Conservation (phyloP, 805 yeast species). For the Yamadazyma nakazawae region DNA sequence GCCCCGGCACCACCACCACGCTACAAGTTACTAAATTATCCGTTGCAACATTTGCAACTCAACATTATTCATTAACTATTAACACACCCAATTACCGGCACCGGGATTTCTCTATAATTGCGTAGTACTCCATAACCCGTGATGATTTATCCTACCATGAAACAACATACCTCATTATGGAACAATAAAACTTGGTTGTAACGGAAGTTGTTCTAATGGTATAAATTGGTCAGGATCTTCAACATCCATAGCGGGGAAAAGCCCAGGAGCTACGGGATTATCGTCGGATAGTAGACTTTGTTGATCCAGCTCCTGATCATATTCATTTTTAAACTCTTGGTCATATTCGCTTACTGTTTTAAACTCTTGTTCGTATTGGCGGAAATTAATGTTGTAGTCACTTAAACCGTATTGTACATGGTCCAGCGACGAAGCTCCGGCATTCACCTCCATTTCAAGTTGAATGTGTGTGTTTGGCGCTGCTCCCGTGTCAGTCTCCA, state of each 20-base stretch:
- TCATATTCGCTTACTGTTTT: not conserved
- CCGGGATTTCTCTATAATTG: not conserved
- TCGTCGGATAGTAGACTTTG: not conserved
- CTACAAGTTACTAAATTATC: too few species aligned
- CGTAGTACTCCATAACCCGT: not conserved
- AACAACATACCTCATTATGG: too few species aligned
- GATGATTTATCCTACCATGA: too few species aligned
- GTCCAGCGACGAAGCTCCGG: too few species aligned
- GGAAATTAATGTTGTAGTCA: not conserved
- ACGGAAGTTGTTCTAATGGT: slow-evolving; percentile 24
- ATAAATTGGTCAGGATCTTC: slow-evolving; percentile 23
- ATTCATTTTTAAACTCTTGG: not conserved
- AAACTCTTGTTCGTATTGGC: not conserved
- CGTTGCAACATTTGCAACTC: too few species aligned
- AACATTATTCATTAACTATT: too few species aligned
- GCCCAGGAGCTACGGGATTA: slow-evolving; percentile 34
- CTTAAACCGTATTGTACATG: not conserved
- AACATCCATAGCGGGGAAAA: slow-evolving; percentile 33
- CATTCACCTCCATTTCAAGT: too few species aligned
- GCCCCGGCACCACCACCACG: too few species aligned
- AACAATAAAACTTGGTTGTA: slow-evolving; percentile 26
- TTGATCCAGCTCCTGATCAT: slow-evolving; percentile 1
- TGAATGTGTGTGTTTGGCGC: too few species aligned
- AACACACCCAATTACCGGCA: not conserved
- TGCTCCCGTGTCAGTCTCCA: too few species aligned